Evolutionary conservation across 2,329 filamentous ascomycete genomes (phyloP).

Genomic region (Westerdykella aurantiaca): DNA sequence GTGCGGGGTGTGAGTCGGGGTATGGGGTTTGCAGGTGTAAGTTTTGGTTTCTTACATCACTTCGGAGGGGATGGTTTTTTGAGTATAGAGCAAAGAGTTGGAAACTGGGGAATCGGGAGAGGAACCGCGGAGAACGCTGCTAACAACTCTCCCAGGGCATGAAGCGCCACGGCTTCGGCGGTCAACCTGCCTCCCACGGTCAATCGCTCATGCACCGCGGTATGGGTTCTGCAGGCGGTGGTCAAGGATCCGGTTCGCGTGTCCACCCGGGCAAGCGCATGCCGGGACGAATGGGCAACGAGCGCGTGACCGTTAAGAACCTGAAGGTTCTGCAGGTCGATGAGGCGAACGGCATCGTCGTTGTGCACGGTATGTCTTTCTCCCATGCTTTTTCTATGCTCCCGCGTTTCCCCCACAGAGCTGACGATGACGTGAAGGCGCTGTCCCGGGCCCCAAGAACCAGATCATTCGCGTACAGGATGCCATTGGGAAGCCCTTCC

Average conservation of each 20-base stretch:
- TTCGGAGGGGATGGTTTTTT: not conserved
- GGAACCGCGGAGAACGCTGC: not conserved
- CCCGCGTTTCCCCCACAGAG: not conserved
- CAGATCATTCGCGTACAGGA: slow-evolving; percentile 81
- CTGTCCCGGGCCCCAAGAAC: slow-evolving; percentile 82
- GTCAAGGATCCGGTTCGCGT: slow-evolving; percentile 86
- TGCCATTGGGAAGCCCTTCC: slow-evolving; percentile 80
- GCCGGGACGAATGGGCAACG: slow-evolving; percentile 90
- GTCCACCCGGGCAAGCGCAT: slow-evolving; percentile 97
- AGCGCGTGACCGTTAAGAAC: slow-evolving; percentile 86
- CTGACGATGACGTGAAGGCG: slow-evolving; percentile 40
- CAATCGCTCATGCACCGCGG: slow-evolving; percentile 90
- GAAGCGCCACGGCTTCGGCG: slow-evolving; percentile 88
- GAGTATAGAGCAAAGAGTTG: not conserved
- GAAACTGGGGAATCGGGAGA: not conserved
- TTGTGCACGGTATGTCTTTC: slow-evolving; percentile 66
- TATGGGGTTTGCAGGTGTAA: slow-evolving; percentile 81
- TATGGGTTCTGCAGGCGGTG: slow-evolving; percentile 82
- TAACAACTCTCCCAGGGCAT: slow-evolving; percentile 54
- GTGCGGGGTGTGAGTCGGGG: slow-evolving; percentile 72
- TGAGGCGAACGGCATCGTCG: slow-evolving; percentile 75
- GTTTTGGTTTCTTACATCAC: slow-evolving; percentile 12
- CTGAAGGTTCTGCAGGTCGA: slow-evolving; percentile 84
- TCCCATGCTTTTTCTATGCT: not conserved
- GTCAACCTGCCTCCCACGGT: slow-evolving; percentile 89